Base-by-base conservation (phyloP, 768 basidiomycete genomes). In the Kwoniella sp. region DNA sequence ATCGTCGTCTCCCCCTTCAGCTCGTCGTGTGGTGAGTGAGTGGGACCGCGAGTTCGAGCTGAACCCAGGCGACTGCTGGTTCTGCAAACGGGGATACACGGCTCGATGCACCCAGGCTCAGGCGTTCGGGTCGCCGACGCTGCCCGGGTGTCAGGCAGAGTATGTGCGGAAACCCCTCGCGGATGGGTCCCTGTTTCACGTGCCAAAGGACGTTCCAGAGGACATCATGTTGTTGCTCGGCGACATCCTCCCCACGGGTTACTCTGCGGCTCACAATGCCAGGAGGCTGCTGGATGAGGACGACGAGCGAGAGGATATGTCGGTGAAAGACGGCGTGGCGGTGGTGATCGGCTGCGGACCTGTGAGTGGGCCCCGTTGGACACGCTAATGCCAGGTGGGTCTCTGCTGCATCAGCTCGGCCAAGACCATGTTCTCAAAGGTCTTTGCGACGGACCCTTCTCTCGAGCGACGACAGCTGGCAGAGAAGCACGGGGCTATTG, bases 271-370 rank as follows among this genome's bases (percentile, higher is more conserved):
- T 10, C 56, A 53, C 42, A 73, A 74, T 45, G 75, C 68, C 5
- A 54, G 61, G 34, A 46, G 61, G 28, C 26, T 72, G 26, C 42
- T 67, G 43, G 60, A 67, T 37, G 66, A 67, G 37, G 37, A 45
- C 31, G 55, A 50, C 12, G 50, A 57, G 46, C 33, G 57, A 14
- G 46, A 44, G 26, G 59, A 53, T 15, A 49, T 38, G 22, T 33
- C 22, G 2, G 19, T 20, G 33, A 59, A 59, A 44, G 46, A 50
- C 15, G 64, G 56, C 3, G 67, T 67, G 3, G 62, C 61, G 22
- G 67, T 73, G 15, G 73, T 76, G 12, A 62, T 76, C 28, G 75
- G 75, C 3, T 75, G 70, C 59, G 74, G 74, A 37, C 75, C 75
- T 5, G 75, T 76, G 23, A 57, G 62, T 50, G 11, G 3, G 28